Conservation (phyloP, 768 basidiomycete genomes). For the Rhodotorula paludigena region DNA sequence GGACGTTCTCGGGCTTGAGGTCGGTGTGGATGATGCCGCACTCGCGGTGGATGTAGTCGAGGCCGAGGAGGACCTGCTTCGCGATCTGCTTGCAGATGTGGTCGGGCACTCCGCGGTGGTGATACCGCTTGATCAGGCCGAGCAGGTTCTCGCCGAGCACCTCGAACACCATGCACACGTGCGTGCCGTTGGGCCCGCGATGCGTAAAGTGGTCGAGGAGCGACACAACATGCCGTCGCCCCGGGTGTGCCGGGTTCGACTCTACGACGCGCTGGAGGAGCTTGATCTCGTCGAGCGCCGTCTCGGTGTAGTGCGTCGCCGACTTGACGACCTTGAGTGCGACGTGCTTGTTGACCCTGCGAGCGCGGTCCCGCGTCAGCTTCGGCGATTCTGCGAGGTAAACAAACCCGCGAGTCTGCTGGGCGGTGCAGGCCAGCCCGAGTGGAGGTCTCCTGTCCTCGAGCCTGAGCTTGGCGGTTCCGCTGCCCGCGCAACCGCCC, state of each 20-base stretch:
- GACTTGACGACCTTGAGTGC: slow-evolving; percentile 99
- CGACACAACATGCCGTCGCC: slow-evolving; percentile 88
- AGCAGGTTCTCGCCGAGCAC: slow-evolving; percentile 95
- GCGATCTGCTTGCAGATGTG: slow-evolving; percentile 89
- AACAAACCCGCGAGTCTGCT: too few relatives aligned
- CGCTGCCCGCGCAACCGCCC: too few relatives aligned
- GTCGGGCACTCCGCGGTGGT: slow-evolving; percentile 95
- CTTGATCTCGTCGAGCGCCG: slow-evolving; percentile 97
- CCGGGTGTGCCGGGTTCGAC: slow-evolving; percentile 73
- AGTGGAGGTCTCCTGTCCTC: too few relatives aligned
- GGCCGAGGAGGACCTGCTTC: slow-evolving; percentile 87
- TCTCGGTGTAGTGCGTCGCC: slow-evolving; percentile 92
- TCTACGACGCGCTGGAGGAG: slow-evolving; percentile 91
- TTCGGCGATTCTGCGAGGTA: too few relatives aligned
- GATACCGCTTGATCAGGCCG: slow-evolving; percentile 91
- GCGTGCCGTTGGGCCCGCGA: slow-evolving; percentile 90
- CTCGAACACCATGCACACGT: slow-evolving; percentile 99
- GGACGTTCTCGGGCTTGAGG: slow-evolving; percentile 95
- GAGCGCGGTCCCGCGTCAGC: not conserved
- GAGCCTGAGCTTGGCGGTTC: too few relatives aligned
- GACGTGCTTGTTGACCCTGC: slow-evolving; percentile 88
- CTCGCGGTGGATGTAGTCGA: slow-evolving; percentile 96
- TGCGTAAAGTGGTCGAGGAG: slow-evolving; percentile 97
- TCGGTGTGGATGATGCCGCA: slow-evolving; percentile 98
- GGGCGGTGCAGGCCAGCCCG: too few relatives aligned